Evolutionary conservation across 164 flowering plant genomes (phyloP).

Genomic region (Tetrastigma voinierianum): DNA sequence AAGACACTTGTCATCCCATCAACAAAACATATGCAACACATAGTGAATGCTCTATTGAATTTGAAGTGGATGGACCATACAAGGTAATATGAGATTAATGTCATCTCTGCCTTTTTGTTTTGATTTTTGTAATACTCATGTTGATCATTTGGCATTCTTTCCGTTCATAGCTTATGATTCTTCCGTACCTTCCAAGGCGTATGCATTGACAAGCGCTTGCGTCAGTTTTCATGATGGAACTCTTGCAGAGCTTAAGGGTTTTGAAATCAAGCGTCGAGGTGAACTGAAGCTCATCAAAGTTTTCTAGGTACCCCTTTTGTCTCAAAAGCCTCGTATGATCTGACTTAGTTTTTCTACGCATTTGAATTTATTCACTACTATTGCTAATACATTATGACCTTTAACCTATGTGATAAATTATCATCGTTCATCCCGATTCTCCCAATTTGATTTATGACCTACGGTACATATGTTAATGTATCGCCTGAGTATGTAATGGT

Average conservation of each 20-base stretch:
- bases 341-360: background rate
- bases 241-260: conserved; percentile 98
- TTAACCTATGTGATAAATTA: too few relatives aligned
- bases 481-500: too few relatives aligned
- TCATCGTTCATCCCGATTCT: too few relatives aligned
- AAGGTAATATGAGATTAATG: conserved; percentile 47
- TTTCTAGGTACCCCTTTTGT: conserved; percentile 70
- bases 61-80: conserved; percentile 99
- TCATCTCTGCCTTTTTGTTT: conserved; percentile 6
- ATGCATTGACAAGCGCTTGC: conserved; percentile 99
- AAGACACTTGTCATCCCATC: conserved; percentile 86
- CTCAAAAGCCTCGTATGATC: background rate
- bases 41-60: conserved; percentile 98
- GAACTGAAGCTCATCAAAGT: conserved; percentile 99
- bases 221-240: conserved; percentile 98
- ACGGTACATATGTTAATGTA: too few relatives aligned
- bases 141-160: conserved; percentile 10
- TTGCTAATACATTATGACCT: too few relatives aligned
- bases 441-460: too few relatives aligned
- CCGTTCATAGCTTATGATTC: conserved; percentile 80
- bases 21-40: conserved; percentile 77
- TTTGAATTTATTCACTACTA: background rate
- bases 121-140: conserved; percentile 1
- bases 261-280: conserved; percentile 99
- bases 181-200: conserved; percentile 99